These are phyloP conservation scores for Ogataea salicorniae DNA, from an alignment of 805 yeast species.

Conservation along the genomic window DNA sequence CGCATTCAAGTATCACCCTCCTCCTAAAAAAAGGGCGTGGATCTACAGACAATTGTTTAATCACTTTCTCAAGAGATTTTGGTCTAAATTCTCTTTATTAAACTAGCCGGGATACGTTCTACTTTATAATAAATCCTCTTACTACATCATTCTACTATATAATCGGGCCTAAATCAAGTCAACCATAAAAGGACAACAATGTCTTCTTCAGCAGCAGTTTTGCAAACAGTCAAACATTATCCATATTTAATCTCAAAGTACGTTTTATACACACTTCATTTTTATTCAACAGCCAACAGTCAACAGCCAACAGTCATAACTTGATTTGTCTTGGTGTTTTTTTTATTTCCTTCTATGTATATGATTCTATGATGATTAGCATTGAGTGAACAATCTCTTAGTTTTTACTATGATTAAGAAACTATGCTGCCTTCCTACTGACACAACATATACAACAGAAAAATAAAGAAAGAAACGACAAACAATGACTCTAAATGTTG, in stretches of 20 bases:
- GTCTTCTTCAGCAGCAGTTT: conserved; percentile 11
- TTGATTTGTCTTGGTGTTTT: background rate
- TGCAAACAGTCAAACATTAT: conserved; percentile 19
- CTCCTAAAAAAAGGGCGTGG: too few species aligned
- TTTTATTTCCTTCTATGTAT: background rate
- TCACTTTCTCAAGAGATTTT: too few species aligned
- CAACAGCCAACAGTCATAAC: background rate
- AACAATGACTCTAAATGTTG: background rate
- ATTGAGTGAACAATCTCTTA: conserved; percentile 18
- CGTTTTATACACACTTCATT: conserved; percentile 7
- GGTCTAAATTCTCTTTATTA: too few species aligned
- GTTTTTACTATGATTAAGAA: conserved; percentile 8
- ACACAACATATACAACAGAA: background rate
- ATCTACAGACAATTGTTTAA: too few species aligned
- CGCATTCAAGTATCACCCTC: too few species aligned
- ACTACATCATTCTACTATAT: too few species aligned
- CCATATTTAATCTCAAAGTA: conserved; percentile 44
- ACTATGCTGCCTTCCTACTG: conserved; percentile 12
- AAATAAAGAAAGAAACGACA: background rate
- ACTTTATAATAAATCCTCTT: too few species aligned
- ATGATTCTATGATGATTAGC: conserved; percentile 11
- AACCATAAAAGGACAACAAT: conserved; percentile 11
- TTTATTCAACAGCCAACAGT: background rate
- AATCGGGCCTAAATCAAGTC: too few species aligned
- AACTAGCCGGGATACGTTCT: too few species aligned